phyloP scores from a whole-genome alignment of 2,329 filamentous ascomycete species.

The Botryotinia calthae region DNA sequence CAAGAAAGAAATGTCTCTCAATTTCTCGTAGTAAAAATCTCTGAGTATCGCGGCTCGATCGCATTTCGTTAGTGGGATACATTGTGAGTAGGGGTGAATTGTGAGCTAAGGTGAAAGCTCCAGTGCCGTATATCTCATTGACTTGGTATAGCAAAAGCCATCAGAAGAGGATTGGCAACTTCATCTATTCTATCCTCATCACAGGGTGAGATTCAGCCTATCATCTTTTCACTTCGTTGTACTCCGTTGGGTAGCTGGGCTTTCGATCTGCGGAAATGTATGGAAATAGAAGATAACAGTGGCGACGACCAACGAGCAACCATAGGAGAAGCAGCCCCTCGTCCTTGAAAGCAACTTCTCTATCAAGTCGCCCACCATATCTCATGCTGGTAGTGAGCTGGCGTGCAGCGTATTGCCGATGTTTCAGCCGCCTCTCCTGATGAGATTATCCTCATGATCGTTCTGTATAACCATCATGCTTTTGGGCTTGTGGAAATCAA shows the following conservation, averaged over 20 bases:
- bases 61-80: not conserved
- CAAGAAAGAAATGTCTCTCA: not conserved
- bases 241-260: not conserved
- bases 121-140: not conserved
- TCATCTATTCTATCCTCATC: not conserved
- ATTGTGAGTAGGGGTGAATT: not conserved
- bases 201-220: not conserved
- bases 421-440: not conserved
- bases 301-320: not conserved
- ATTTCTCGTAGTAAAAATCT: not conserved
- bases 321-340: not conserved
- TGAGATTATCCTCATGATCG: conserved; percentile 13
- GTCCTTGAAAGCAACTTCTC: not conserved
- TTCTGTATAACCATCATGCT: conserved; percentile 9
- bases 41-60: not conserved
- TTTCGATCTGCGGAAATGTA: not conserved
- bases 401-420: conserved; percentile 8
- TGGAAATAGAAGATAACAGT: not conserved
- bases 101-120: not conserved
- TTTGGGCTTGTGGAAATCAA: not conserved
- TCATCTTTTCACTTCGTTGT: not conserved
- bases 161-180: not conserved
- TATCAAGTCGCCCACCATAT: not conserved
- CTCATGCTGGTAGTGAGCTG: not conserved
- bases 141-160: conserved; percentile 6